phyloP scores from a whole-genome alignment of 2,329 filamentous ascomycete species.

The Beauveria sp. region DNA sequence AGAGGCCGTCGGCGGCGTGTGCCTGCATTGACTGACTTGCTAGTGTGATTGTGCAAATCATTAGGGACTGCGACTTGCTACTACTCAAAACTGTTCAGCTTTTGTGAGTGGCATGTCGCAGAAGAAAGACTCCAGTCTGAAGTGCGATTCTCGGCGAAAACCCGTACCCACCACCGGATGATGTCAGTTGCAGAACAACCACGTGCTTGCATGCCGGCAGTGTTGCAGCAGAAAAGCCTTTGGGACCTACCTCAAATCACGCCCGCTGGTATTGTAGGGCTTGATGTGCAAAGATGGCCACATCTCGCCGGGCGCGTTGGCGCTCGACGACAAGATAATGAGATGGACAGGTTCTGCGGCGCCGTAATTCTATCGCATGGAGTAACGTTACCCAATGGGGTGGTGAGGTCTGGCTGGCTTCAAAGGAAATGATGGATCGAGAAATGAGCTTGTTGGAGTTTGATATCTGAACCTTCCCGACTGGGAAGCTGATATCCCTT shows the following conservation, averaged over 20 bases:
- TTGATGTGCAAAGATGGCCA: not conserved
- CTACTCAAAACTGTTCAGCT: not conserved
- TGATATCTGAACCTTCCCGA: constrained; percentile 1
- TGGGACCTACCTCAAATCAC: not conserved
- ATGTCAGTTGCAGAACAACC: too few species aligned
- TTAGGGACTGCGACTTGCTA: not conserved
- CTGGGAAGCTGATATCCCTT: not conserved
- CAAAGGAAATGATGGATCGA: not conserved
- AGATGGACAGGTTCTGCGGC: too few species aligned
- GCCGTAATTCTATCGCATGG: not conserved
- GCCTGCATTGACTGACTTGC: not conserved
- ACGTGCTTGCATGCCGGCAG: not conserved
- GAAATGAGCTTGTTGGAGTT: not conserved
- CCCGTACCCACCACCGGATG: too few species aligned
- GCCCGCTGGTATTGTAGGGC: not conserved
- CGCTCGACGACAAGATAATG: not conserved
- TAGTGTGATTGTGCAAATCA: not conserved
- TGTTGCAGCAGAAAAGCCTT: not conserved
- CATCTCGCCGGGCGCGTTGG: not conserved
- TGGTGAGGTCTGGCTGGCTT: not conserved
- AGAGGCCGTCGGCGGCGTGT: not conserved
- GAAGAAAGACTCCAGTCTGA: not conserved
- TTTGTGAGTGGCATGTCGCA: not conserved
- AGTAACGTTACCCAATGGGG: constrained; percentile 6
- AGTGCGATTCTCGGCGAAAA: too few species aligned